phyloP scores from a whole-genome alignment of 2,329 filamentous ascomycete genomes.

The Trichophyton rubrum region DNA sequence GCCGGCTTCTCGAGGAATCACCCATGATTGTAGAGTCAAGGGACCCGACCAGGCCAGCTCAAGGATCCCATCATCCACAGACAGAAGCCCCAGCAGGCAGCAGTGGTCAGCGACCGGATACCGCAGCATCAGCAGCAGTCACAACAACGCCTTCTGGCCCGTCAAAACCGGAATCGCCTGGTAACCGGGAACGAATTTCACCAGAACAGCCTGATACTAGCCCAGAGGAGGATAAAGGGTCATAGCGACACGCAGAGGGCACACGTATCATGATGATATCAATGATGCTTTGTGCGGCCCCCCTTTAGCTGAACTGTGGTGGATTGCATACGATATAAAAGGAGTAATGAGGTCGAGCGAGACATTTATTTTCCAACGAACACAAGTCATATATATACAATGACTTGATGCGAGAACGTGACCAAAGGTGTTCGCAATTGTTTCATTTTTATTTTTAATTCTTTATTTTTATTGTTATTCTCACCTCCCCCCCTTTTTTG shows the following conservation, averaged over 20 bases:
- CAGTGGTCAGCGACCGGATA: slow-evolving; percentile 7
- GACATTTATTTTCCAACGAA: neutral
- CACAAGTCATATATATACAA: neutral
- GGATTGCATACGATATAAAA: neutral
- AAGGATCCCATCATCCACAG: slow-evolving; percentile 9
- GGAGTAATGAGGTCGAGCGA: neutral
- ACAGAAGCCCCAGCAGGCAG: slow-evolving; percentile 8
- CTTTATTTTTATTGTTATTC: neutral
- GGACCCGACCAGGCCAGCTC: slow-evolving; percentile 10
- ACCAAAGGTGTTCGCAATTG: neutral
- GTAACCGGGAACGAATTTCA: neutral
- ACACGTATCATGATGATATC: neutral
- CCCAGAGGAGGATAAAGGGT: neutral
- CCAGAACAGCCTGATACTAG: neutral
- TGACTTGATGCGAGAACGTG: neutral
- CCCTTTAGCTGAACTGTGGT: neutral
- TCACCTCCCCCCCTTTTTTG: neutral
- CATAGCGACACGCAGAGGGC: neutral
- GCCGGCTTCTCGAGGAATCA: slow-evolving; percentile 1
- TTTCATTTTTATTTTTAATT: neutral
- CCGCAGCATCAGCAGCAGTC: neutral
- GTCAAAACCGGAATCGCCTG: neutral
- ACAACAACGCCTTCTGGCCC: neutral
- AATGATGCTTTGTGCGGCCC: neutral
- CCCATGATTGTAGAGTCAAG: slow-evolving; percentile 4